Base-by-base conservation (phyloP, 164 flowering plant genomes). In the Chimonanthus praecox region DNA sequence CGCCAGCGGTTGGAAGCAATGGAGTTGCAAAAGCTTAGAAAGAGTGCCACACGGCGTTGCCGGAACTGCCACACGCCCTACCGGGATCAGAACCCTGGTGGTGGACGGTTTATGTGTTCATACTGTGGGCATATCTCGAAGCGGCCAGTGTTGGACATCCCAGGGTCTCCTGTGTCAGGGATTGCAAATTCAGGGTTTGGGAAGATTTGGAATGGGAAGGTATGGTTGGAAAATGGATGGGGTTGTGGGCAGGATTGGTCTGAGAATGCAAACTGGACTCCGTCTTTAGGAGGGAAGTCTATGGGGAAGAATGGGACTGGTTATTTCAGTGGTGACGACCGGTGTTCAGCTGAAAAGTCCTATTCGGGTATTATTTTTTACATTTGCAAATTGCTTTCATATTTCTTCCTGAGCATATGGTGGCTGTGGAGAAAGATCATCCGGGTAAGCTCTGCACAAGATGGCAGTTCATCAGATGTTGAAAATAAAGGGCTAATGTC, bases 81-180 rank as follows among this genome's bases (percentile, higher is more conserved):
- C 69, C 74, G 86, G 77, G 98, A 94, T 74, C 98, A 94, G 85
- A 94, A 94, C 68, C 97, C 98, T 1, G 94, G 90, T 73, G 97
- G 97, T 49, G 97, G 97, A 15, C 78, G 83, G 78, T 94, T 90
- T 75, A 92, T 92, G 98, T 94, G 98, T 76, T 88, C 97, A 0
- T 92, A 89, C 78, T 94, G 98, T 83, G 98, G 98, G 51, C 98
- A 94, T 79, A 78, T 92, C 8, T 94, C 98, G 0, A 92, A 87
- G 80, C 82, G 98, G 62, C 98, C 98, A 0, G 97, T 91, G 70
- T 71, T 94, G 67, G 98, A 94, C 74, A 82, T 94, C 81, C 94
- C 97, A 48, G 87, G 86, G 4, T 84, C 88, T 3, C 81, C 85
- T 10, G n/a, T 70, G 13, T 49, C 85, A 79, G 87, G 84, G 44